Evolutionary conservation across 805 yeast genomes (phyloP).

Genomic region (Wickerhamia fluorescens): DNA sequence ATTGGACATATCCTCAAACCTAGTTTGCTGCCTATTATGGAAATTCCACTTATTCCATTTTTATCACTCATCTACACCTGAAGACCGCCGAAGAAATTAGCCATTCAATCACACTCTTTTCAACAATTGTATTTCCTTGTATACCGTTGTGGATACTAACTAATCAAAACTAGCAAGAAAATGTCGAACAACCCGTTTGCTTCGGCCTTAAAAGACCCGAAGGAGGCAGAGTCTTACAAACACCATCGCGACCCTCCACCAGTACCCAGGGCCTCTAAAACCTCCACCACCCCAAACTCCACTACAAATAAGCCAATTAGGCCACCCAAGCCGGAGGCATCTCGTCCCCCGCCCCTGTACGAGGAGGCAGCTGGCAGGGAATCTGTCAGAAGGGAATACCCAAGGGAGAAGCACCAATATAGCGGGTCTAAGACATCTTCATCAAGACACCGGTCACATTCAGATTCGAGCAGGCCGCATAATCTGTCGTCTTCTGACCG

Average conservation of each 20-base stretch:
- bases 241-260: conserved; percentile 34
- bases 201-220: conserved; percentile 38
- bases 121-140: too few species aligned
- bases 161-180: too few species aligned
- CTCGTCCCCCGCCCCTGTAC: conserved; percentile 53
- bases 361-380: conserved; percentile 60
- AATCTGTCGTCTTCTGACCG: conserved; percentile 8
- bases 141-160: too few species aligned
- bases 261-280: conserved; percentile 19
- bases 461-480: conserved; percentile 5
- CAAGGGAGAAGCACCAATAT: conserved; percentile 42
- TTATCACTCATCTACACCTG: too few species aligned
- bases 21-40: too few species aligned
- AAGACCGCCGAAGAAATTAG: too few species aligned
- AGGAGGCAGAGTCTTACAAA: conserved; percentile 28
- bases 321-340: conserved; percentile 11
- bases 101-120: too few species aligned
- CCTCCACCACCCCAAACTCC: conserved; percentile 10
- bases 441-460: conserved; percentile 10
- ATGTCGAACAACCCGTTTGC: conserved; percentile 51
- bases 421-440: conserved; percentile 13
- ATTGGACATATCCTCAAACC: too few species aligned
- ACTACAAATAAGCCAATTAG: too few species aligned
- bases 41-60: too few species aligned
- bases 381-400: conserved; percentile 36